phyloP scores from a whole-genome alignment of 768 basidiomycete genomes.

The Hericium erinaceus region DNA sequence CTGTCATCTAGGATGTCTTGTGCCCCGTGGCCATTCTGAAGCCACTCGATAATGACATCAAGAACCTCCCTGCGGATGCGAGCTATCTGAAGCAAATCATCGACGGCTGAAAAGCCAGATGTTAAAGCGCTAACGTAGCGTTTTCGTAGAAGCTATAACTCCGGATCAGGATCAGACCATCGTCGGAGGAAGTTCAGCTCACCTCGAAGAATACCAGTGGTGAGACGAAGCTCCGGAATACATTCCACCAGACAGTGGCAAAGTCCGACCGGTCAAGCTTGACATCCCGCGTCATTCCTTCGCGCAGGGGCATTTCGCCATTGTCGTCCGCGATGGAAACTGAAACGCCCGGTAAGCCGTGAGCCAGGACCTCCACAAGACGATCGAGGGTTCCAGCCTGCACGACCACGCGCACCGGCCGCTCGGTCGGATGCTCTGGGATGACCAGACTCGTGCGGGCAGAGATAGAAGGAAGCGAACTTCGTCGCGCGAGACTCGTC shows the following conservation, averaged over 20 bases:
- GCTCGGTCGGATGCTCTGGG: conserved; percentile 57
- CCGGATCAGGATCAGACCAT: neutral
- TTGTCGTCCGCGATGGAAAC: conserved; percentile 82
- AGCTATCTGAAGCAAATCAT: conserved; percentile 41
- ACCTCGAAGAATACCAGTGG: conserved; percentile 84
- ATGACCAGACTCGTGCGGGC: conserved; percentile 48
- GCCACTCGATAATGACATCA: conserved; percentile 62
- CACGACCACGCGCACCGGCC: conserved; percentile 66
- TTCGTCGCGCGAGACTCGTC: conserved; percentile 62
- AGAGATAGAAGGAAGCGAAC: conserved; percentile 71
- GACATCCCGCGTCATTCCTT: conserved; percentile 65
- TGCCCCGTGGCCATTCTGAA: conserved; percentile 62
- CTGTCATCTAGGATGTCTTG: conserved; percentile 71
- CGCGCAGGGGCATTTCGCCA: conserved; percentile 71
- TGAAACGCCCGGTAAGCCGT: conserved; percentile 67
- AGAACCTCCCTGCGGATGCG: conserved; percentile 53
- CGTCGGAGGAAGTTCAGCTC: conserved; percentile 13
- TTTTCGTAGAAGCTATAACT: conserved; percentile 60
- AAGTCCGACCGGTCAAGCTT: conserved; percentile 68
- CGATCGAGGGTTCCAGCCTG: conserved; percentile 71
- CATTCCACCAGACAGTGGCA: conserved; percentile 73
- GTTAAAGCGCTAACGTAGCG: conserved; percentile 51
- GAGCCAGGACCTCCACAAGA: conserved; percentile 66
- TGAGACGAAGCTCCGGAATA: conserved; percentile 73
- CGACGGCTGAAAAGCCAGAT: conserved; percentile 29